phyloP scores from a whole-genome alignment of 257 asterid genomes.

The Fraxinus pennsylvanica region DNA sequence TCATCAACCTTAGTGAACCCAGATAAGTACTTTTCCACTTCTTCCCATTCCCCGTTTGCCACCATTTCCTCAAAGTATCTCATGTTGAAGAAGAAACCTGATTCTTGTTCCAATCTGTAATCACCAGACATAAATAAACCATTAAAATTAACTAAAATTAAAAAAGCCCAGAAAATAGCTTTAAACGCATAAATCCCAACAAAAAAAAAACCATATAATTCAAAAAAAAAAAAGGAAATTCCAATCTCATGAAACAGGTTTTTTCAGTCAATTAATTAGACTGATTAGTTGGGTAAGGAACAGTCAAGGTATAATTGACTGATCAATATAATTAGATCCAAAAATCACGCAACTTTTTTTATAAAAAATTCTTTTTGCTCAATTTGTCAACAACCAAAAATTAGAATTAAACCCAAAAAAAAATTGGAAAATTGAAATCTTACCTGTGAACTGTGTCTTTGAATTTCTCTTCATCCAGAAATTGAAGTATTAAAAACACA shows the following conservation, averaged over 20 bases:
- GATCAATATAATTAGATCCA: background rate
- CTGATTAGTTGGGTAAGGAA: background rate
- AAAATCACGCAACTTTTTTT: background rate
- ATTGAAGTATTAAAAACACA: background rate
- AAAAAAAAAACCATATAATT: background rate
- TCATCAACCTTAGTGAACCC: constrained; percentile 65
- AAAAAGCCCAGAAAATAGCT: background rate
- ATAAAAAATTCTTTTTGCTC: background rate
- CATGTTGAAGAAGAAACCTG: constrained; percentile 62
- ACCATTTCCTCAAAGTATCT: constrained; percentile 53
- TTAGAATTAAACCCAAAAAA: background rate
- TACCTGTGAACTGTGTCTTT: background rate
- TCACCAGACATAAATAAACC: background rate
- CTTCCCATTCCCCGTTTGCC: constrained; percentile 59
- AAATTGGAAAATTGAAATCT: constrained; percentile 8
- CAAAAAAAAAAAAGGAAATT: background rate
- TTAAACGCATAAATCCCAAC: background rate
- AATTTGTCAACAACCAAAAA: background rate
- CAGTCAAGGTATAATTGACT: background rate
- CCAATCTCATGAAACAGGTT: background rate
- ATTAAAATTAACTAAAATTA: background rate
- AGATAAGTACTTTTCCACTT: constrained; percentile 53
- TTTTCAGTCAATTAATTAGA: background rate
- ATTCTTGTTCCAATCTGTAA: constrained; percentile 57
- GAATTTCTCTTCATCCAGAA: background rate